Base-by-base conservation (phyloP, 2,329 filamentous ascomycete species). In the Xylaria hypoxylon region DNA sequence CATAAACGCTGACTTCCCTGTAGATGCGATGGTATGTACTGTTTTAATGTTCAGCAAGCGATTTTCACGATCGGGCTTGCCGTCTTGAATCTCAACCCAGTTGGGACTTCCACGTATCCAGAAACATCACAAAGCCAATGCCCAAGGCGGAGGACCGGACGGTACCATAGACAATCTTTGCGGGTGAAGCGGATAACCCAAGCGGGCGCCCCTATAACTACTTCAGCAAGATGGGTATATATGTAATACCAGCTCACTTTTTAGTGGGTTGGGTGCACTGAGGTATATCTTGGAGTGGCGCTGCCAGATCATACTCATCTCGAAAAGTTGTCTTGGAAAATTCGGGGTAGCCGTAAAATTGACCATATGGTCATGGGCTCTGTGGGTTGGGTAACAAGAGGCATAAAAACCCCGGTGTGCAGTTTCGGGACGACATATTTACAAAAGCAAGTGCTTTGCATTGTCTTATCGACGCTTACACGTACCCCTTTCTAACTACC, bases 21-120 rank as follows among this genome's bases (percentile, higher is more conserved):
- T 62, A 89, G 87, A 79, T 90, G 87, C 77, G 87, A 90, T 76
- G 85, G 87, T 90, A 90, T 76, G 87, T 88, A 78, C 72, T 72
- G 51, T 66, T 61, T 71, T 53, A 5, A 17, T 60, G 15, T 50
- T 13, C 6, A 45, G 44, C 35, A 22, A 28, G 42, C 28, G 35
- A 31, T 51, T 33, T 26, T 31, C 38, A 50, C 10, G 13, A 33
- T 15, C 2, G 33, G 8, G 38, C 38, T 33, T 31, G 22, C 10
- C 17, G 52, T 45, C 42, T 59, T 44, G 19, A 55, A 42, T 47
- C 47, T 45, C 40, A 28, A 35, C n/a, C 40, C 13, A 50, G 28
- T 22, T 31, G 13, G n/a, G 22, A 6, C 33, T 44, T 24, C 35
- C 38, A 65, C 26, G 26, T 48, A 19, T 31, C n/a, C 17, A 53